phyloP scores from a whole-genome alignment of 1,139 yeast species.

The Debaryomyces psychrophilus region DNA sequence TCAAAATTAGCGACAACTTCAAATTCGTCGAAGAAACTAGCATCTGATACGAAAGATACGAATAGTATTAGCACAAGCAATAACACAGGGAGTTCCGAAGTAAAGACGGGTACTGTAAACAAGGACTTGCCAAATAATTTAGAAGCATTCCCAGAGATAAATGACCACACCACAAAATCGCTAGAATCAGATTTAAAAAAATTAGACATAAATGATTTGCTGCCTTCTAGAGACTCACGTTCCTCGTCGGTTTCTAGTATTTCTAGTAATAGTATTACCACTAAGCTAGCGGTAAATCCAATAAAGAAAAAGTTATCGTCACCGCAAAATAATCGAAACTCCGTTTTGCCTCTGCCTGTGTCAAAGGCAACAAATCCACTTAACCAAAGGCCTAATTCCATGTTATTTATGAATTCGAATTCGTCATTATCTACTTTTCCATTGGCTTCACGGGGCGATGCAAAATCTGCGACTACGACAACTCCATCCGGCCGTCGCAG shows the following conservation, averaged over 20 bases:
- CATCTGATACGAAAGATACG: background rate
- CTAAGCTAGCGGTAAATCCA: slow-evolving; percentile 14
- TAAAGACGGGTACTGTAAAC: background rate
- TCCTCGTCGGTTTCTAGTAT: slow-evolving; percentile 35
- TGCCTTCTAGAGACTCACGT: slow-evolving; percentile 26
- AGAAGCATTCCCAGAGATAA: slow-evolving; percentile 3
- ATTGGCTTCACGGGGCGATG: slow-evolving; percentile 1
- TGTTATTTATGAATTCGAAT: slow-evolving; percentile 29
- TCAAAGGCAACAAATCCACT: slow-evolving; percentile 19
- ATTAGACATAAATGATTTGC: slow-evolving; percentile 21
- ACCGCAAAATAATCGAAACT: slow-evolving; percentile 24
- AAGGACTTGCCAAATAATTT: slow-evolving; percentile 17
- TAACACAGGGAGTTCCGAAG: background rate
- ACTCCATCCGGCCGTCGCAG: slow-evolving; percentile 32
- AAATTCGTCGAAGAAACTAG: background rate
- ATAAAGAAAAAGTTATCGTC: slow-evolving; percentile 20
- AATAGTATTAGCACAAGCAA: background rate
- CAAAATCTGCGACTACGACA: slow-evolving; percentile 11
- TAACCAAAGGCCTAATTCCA: slow-evolving; percentile 30
- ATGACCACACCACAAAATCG: background rate
- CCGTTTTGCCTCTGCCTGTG: slow-evolving; percentile 14
- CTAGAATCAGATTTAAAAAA: slow-evolving; percentile 21
- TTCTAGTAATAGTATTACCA: slow-evolving; percentile 21
- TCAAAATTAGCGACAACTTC: background rate
- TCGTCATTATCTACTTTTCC: slow-evolving; percentile 22